A percentile compares a stretch with the other conserved stretches of the same genome.
phyloP scores from a whole-genome alignment of 345 rosid genomes.

The Citrus mangshanensis region DNA sequence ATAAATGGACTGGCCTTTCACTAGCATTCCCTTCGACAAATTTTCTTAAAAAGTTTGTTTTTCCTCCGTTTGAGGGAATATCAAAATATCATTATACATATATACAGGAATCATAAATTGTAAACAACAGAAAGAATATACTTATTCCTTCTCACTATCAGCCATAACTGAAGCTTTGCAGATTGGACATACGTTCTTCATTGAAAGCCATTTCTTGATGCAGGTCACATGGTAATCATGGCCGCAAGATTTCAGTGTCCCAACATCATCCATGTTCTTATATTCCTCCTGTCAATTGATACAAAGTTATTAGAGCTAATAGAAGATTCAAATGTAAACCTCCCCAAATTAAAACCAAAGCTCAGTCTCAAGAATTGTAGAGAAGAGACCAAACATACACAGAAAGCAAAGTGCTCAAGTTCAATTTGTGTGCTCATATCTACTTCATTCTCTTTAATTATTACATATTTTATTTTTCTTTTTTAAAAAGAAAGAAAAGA shows the following conservation, averaged over 20 bases:
- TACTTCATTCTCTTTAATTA: neutral
- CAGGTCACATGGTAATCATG: conserved; percentile 76
- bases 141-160: conserved; percentile 27
- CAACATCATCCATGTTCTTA: conserved; percentile 54
- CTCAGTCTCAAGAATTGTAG: neutral
- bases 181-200: conserved; percentile 85
- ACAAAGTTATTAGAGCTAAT: neutral
- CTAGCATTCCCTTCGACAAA: conserved; percentile 23
- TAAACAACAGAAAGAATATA: neutral
- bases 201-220: conserved; percentile 78
- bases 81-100: neutral
- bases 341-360: neutral
- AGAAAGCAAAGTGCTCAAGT: no score
- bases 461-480: neutral
- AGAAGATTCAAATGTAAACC: neutral
- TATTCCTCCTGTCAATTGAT: conserved; percentile 64
- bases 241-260: conserved; percentile 51
- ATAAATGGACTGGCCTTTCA: conserved; percentile 21
- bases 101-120: conserved; percentile 22
- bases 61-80: conserved; percentile 2
- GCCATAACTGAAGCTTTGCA: conserved; percentile 67
- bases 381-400: neutral
- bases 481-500: neutral
- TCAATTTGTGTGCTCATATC: neutral
- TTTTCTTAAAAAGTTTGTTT: conserved; percentile 20